These are phyloP conservation scores for Ligustrum vulgare DNA, from an alignment of 257 asterid species.

Conservation along the genomic window DNA sequence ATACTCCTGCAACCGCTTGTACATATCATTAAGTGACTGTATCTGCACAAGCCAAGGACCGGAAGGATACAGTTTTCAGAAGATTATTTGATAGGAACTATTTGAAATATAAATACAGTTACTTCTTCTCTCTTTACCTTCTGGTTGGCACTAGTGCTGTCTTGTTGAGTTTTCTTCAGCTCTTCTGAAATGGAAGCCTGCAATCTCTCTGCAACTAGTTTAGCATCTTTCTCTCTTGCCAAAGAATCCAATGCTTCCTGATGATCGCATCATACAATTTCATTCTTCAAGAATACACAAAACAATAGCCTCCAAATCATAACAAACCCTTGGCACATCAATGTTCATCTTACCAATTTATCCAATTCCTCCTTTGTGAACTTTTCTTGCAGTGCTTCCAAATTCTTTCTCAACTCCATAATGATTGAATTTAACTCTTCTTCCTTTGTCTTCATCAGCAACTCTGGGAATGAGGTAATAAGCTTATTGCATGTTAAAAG, in stretches of 20 bases:
- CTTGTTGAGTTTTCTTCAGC: constrained; percentile 69
- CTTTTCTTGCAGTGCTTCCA: constrained; percentile 67
- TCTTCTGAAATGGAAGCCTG: constrained; percentile 77
- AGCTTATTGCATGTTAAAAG: constrained; percentile 13
- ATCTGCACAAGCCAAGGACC: constrained; percentile 40
- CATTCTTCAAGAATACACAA: constrained; percentile 13
- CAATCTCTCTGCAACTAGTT: constrained; percentile 62
- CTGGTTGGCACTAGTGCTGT: constrained; percentile 38
- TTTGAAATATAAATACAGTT: not conserved
- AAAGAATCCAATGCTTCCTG: constrained; percentile 83
- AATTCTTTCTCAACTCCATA: constrained; percentile 67
- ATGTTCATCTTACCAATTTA: constrained; percentile 52
- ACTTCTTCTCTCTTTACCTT: constrained; percentile 10
- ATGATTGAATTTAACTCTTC: constrained; percentile 75
- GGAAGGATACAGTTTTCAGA: constrained; percentile 9
- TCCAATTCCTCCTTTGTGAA: constrained; percentile 67
- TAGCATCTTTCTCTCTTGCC: constrained; percentile 65
- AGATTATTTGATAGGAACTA: not conserved
- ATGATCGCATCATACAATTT: constrained; percentile 8
- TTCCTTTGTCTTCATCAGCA: constrained; percentile 70
- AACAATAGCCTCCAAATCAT: not conserved
- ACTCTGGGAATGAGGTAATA: constrained; percentile 39
- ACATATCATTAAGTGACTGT: constrained; percentile 69
- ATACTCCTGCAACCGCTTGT: constrained; percentile 79
- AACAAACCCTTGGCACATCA: not conserved